These are phyloP conservation scores for Nepenthes alata DNA, from an alignment of 179 eudicot genomes.

Conservation along the genomic window DNA sequence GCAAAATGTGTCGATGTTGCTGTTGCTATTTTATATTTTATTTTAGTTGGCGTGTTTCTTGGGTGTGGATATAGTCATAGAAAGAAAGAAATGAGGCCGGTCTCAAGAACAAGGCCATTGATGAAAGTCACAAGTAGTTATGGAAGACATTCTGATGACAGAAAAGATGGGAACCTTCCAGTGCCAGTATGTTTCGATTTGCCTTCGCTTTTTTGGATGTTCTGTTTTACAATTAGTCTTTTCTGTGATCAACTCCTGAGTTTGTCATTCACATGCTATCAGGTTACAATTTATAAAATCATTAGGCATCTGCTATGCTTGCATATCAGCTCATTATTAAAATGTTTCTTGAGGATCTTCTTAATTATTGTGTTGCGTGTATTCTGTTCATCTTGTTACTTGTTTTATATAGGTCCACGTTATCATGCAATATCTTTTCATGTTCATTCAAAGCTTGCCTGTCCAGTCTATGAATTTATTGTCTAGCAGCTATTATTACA, in stretches of 20 bases:
- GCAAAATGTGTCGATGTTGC: constrained; percentile 85
- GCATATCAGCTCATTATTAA: too few relatives aligned
- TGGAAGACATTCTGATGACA: constrained; percentile 29
- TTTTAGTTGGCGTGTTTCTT: constrained; percentile 55
- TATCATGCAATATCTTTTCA: background rate
- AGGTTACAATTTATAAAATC: too few relatives aligned
- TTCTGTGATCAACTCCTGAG: too few relatives aligned
- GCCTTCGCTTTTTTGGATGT: background rate
- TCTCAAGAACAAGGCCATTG: constrained; percentile 51
- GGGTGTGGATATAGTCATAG: constrained; percentile 78
- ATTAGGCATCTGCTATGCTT: too few relatives aligned
- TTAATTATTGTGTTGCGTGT: constrained; percentile 3
- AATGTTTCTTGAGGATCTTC: background rate
- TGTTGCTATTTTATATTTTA: constrained; percentile 52
- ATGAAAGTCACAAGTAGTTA: constrained; percentile 37
- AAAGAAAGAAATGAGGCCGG: constrained; percentile 44
- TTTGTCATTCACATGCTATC: too few relatives aligned
- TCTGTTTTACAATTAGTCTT: background rate
- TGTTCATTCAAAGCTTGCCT: background rate
- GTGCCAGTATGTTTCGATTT: constrained; percentile 42
- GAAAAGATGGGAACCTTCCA: constrained; percentile 62
- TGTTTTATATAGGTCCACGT: background rate
- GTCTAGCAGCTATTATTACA: background rate
- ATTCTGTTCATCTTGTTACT: background rate
- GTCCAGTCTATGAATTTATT: background rate